Conservation (phyloP, 192 early-diverging fungal species). For the Mortierella claussenii region DNA sequence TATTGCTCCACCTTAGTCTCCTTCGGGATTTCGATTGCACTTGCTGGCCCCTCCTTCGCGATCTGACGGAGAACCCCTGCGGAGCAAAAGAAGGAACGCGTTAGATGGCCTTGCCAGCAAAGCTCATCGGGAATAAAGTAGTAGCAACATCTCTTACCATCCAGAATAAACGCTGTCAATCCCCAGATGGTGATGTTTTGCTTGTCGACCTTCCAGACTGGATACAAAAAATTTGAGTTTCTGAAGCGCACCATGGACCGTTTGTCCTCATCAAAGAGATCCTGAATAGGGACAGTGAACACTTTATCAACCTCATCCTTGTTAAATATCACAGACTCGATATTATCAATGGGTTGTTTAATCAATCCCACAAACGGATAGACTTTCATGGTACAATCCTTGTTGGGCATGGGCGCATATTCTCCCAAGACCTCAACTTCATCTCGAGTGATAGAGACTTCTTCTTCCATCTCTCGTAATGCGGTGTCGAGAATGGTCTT, state of each 20-base stretch:
- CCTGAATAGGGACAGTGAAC: constrained; percentile 74
- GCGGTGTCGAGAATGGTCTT: constrained; percentile 68
- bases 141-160: constrained; percentile 59
- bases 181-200: constrained; percentile 74
- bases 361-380: constrained; percentile 72
- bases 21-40: constrained; percentile 23
- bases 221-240: constrained; percentile 58
- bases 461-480: constrained; percentile 84
- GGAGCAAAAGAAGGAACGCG: not conserved
- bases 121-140: too few relatives aligned
- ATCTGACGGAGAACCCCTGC: constrained; percentile 29
- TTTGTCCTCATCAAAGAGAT: constrained; percentile 65
- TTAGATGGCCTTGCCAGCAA: too few relatives aligned
- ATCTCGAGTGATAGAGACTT: constrained; percentile 65
- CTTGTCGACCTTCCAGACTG: constrained; percentile 65
- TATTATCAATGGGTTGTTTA: constrained; percentile 55
- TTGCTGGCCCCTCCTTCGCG: constrained; percentile 14
- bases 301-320: constrained; percentile 73
- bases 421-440: constrained; percentile 69
- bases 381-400: constrained; percentile 63
- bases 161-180: constrained; percentile 82
- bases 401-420: constrained; percentile 71
- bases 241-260: constrained; percentile 62
- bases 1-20: constrained; percentile 11
- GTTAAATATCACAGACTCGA: constrained; percentile 58